These are phyloP conservation scores for Salix koriyanagi DNA, from an alignment of 345 rosid species.

Conservation along the genomic window DNA sequence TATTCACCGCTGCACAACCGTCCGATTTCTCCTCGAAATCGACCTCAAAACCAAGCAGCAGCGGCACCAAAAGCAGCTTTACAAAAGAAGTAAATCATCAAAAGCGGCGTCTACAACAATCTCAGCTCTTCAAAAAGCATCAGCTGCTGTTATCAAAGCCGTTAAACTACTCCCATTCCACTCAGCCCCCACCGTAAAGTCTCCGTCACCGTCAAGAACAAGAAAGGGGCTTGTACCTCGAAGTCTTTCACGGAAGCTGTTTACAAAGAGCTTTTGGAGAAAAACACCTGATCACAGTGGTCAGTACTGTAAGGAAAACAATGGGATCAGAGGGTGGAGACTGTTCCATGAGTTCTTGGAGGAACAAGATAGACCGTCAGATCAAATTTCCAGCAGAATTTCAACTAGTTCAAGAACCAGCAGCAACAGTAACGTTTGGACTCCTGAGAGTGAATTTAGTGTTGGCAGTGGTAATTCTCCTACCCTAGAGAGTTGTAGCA, in stretches of 20 bases:
- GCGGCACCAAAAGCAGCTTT: slow-evolving; percentile 11
- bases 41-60: slow-evolving; percentile 40
- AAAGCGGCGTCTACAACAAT: slow-evolving; percentile 38
- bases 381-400: slow-evolving; percentile 15
- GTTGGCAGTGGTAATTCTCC: slow-evolving; percentile 32
- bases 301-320: neutral
- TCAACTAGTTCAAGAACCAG: slow-evolving; percentile 25
- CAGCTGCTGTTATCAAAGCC: slow-evolving; percentile 53
- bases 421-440: slow-evolving; percentile 33
- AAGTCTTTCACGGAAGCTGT: slow-evolving; percentile 49
- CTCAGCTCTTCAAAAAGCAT: slow-evolving; percentile 60
- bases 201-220: slow-evolving; percentile 19
- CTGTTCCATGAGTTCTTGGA: slow-evolving; percentile 41
- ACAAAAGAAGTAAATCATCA: slow-evolving; percentile 22
- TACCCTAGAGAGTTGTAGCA: slow-evolving; percentile 4
- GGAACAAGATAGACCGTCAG: slow-evolving; percentile 37
- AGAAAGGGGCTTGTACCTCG: slow-evolving; percentile 18
- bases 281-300: slow-evolving; percentile 8
- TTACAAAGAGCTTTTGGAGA: slow-evolving; percentile 52
- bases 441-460: slow-evolving; percentile 43
- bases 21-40: slow-evolving; percentile 59
- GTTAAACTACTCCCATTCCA: slow-evolving; percentile 55
- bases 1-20: slow-evolving; percentile 55
- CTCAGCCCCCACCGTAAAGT: slow-evolving; percentile 35
- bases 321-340: slow-evolving; percentile 47